Evolutionary conservation across 495 filamentous ascomycete species (phyloP), one percentile per base, ranked within the genome.

Genomic region (Aspergillus conjunctus): DNA sequence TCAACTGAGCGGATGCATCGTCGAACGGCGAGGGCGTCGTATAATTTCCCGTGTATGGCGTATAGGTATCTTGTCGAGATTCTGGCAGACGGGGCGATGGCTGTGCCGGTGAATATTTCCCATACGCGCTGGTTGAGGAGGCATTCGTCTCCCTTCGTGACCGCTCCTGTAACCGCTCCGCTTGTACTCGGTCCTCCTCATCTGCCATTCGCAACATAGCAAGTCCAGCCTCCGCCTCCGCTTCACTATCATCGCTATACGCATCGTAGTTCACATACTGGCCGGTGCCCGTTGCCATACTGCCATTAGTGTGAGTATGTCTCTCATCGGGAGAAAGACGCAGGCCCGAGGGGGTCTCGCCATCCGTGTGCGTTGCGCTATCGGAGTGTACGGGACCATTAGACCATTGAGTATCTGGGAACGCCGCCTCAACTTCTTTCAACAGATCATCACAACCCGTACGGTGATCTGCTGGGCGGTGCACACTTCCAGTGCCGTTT

Each of bases 201-300:
- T 97, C 94, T 1, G 90, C 91, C 73, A 91, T 84, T 34, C 85
- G 87, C 82, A 98, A 83, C 66, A 92, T 92, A 63, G 87, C 85
- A 17, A 95, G 75, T 1, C 94, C 94, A 26, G 90, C 91, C 20
- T 89, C 89, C 26, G 91, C 93, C 72, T 99, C 94, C 0, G 91
- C 85, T 62, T 99, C 94, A 66, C 92, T 97, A 30, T 91, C 90
- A 60, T 94, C 84, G 66, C 81, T 85, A 60, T 84, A 81, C 1
- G 77, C 80, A 68, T 74, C 77, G 56, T 85, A 84, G 59, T 82
- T 79, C 34, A 79, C 73, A 56, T 77, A 73, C 33, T 77, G 70
- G 0, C 77, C 80, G 6, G 77, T 72, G 7, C 74, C 71, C 10
- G 74, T 76, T 37, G 79, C 72, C 30, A 73, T 74, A 37, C 77